Percentiles rank a stretch among this genome's conserved stretches.
These are phyloP conservation scores for Amniculicola lignicola DNA, from an alignment of 495 filamentous ascomycete genomes.

Conservation along the genomic window DNA sequence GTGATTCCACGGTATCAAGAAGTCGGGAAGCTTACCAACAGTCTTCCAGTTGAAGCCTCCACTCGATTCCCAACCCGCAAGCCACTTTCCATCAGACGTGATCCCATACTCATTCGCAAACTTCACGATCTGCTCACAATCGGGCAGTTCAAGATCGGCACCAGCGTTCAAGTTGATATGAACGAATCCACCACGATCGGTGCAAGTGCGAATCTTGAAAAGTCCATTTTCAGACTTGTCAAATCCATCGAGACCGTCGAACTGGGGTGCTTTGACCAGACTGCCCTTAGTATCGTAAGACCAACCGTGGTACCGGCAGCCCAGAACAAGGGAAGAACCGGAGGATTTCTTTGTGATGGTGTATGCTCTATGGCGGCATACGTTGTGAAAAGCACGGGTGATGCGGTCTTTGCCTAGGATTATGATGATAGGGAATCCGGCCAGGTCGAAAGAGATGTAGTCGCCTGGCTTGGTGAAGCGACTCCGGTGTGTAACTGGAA, in stretches of 20 bases:
- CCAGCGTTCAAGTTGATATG: slow-evolving; percentile 31
- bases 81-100: slow-evolving; percentile 5
- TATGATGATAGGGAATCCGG: slow-evolving; percentile 29
- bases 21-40: slow-evolving; percentile 23
- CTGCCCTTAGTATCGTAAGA: slow-evolving; percentile 30
- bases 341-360: slow-evolving; percentile 27
- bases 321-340: slow-evolving; percentile 29
- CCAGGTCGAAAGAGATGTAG: slow-evolving; percentile 28
- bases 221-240: slow-evolving; percentile 29
- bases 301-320: slow-evolving; percentile 37
- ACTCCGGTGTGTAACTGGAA: slow-evolving; percentile 22
- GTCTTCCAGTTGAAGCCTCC: slow-evolving; percentile 34
- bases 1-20: not conserved
- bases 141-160: not conserved
- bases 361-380: slow-evolving; percentile 35
- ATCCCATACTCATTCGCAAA: slow-evolving; percentile 17
- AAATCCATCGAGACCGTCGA: slow-evolving; percentile 32
- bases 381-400: slow-evolving; percentile 34
- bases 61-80: slow-evolving; percentile 23
- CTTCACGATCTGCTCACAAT: slow-evolving; percentile 2
- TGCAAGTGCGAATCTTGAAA: slow-evolving; percentile 27
- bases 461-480: slow-evolving; percentile 32
- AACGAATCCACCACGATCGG: slow-evolving; percentile 30
- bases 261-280: slow-evolving; percentile 34
- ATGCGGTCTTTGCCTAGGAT: slow-evolving; percentile 31